Base-by-base conservation (phyloP, 345 rosid species). In the Laguncularia racemosa region DNA sequence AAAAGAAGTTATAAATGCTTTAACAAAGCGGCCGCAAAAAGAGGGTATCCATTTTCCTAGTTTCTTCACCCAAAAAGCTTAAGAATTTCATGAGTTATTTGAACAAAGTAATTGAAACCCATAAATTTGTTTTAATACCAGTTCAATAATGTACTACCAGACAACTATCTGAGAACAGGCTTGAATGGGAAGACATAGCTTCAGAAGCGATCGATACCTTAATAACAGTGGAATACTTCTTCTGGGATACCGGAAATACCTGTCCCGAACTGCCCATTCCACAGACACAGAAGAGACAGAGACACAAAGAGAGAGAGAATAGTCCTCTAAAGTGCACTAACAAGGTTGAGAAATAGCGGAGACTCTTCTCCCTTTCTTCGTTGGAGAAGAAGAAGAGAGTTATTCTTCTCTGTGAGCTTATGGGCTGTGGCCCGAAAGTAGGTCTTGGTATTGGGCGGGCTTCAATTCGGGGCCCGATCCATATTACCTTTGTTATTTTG, bases 201-300 rank as follows among this genome's bases (percentile, higher is more conserved):
- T n/a, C n/a, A n/a, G n/a, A n/a, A 23, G 28, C 28, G 11, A 17
- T 11, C 9, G n/a, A 3, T 70, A 88, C 92, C 84, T 79, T 77
- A n/a, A 76, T 69, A 55, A 77, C 79, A 12, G 76, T 3, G 0
- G 80, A 75, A 16, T 79, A 16, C 20, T 69, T 69, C 70, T 58
- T 81, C 54, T 69, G 70, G 19, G 78, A 69, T 52, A 82, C 87
- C 15, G 85, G 87, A 64, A 88, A 84, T 16, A 14, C 65, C 61
- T 61, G 66, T 28, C 46, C 75, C 26, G 60, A 53, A 58, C 67
- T 68, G 44, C 62, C 77, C 86, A 82, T 81, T 0, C 48, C 20
- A 70, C 49, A 44, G 62, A 23, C 50, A 51, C 26, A 12, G 28
- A 6, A 12, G 16, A 20, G 26, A 33, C 28, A 23, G 40, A 33